Conservation (phyloP, 306 rosid species). For the Cucurbita pepo region DNA sequence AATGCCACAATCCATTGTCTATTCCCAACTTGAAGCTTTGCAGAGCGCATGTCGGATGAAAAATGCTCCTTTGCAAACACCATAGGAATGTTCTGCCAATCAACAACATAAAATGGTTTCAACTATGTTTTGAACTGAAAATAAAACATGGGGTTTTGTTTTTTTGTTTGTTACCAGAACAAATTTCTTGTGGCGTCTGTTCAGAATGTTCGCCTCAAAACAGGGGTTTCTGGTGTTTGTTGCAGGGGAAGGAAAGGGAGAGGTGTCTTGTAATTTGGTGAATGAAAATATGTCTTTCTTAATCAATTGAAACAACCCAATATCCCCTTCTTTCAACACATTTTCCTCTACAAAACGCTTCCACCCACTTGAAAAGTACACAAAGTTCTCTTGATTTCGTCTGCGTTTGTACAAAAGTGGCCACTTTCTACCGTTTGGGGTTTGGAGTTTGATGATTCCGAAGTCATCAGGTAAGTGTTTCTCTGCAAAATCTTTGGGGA, state of each 20-base stretch:
- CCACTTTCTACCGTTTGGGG: constrained; percentile 6
- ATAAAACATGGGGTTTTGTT: background rate
- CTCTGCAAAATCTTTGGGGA: background rate
- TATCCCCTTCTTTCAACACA: constrained; percentile 10
- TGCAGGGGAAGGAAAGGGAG: background rate
- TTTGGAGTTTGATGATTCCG: background rate
- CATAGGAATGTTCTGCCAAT: background rate
- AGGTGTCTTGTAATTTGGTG: background rate
- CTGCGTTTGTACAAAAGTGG: background rate
- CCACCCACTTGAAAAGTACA: constrained; percentile 18
- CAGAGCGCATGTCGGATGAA: background rate
- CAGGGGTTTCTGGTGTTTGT: background rate
- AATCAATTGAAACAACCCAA: constrained; percentile 10
- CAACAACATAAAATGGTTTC: background rate
- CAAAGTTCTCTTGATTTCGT: background rate
- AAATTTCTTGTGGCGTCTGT: too few relatives aligned
- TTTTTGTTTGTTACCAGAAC: background rate
- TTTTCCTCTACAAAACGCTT: constrained; percentile 11
- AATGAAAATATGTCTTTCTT: background rate
- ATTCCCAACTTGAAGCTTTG: background rate
- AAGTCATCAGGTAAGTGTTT: background rate
- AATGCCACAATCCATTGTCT: background rate
- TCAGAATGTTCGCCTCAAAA: background rate
- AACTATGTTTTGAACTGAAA: background rate
- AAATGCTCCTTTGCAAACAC: background rate